Conservation (phyloP, 306 rosid genomes). For the Sphenostylis stenocarpa region DNA sequence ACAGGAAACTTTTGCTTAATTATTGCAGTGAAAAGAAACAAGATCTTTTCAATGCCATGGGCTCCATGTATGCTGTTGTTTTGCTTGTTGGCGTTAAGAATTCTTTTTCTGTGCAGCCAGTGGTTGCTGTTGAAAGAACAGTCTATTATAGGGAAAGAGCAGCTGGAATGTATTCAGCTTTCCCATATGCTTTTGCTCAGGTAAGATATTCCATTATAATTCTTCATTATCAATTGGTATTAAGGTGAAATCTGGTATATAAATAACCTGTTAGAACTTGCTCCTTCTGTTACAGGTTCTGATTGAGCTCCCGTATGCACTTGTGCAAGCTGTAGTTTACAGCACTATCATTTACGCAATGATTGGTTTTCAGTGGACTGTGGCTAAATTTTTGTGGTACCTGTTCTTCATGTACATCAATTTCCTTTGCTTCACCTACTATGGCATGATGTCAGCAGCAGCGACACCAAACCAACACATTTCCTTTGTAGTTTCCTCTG, state of each 20-base stretch:
- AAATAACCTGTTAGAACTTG: too few relatives aligned
- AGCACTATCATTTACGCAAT: constrained; percentile 50
- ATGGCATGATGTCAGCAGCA: constrained; percentile 61
- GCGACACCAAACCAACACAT: constrained; percentile 55
- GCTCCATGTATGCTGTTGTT: constrained; percentile 64
- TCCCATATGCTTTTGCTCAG: constrained; percentile 64
- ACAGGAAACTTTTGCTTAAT: background rate
- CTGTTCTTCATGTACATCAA: constrained; percentile 52
- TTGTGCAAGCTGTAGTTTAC: constrained; percentile 46
- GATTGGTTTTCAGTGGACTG: constrained; percentile 56
- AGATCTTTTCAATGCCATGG: constrained; percentile 58
- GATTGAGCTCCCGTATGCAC: constrained; percentile 60
- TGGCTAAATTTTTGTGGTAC: constrained; percentile 46
- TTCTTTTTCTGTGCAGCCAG: constrained; percentile 48
- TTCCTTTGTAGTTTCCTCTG: constrained; percentile 41
- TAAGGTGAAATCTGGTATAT: too few relatives aligned
- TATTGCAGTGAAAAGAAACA: constrained; percentile 36
- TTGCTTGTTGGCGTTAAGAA: constrained; percentile 52
- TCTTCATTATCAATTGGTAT: too few relatives aligned
- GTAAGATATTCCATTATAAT: too few relatives aligned
- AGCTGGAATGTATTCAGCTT: constrained; percentile 66
- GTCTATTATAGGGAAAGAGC: constrained; percentile 63
- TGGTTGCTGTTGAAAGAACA: constrained; percentile 49
- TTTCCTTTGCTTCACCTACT: constrained; percentile 56
- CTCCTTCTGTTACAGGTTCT: constrained; percentile 46